Evolutionary conservation across 257 asterid genomes (phyloP), one percentile per base, ranked within the genome.

Genomic region (Orobanche coerulescens): DNA sequence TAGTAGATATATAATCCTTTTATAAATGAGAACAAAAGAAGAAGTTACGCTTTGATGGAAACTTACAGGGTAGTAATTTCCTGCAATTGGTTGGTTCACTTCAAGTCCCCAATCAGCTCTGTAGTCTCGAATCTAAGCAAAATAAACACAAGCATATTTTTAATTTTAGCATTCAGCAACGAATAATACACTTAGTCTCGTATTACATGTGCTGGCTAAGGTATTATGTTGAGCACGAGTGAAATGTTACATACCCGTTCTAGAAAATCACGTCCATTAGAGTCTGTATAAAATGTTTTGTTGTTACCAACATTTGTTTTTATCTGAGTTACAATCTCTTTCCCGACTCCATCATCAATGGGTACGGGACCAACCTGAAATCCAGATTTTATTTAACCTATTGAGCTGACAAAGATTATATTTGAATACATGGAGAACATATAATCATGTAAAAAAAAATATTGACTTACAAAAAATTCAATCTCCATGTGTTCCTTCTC

Each of bases 351-450:
- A 72, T 86, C 89, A 55, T 84, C 88, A 69, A 81, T 75, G 15
- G 97, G 96, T 81, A 93, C 83, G 28, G 97, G 99, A 57, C 99
- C 99, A 65, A 92, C 87, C 98, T 92, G 83, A 26, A 67, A 61
- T 59, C 46, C 61, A 60, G 43, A 22, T 49, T 9, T 10, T 12
- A 7, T 19, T 8, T 0, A 43, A 47, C 19, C 54, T 10, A 18
- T 19, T 19, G 28, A 47, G 54, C 28, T 47, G 28, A 47, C 13
- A 47, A 47, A 47, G 25, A 18, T 47, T 47, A 9, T 9, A 6
- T 6, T 7, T 20, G 26, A 49, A 46, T 7, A 10, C 16, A 33
- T 30, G 16, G 13, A 36, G 15, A 50, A 50, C 13, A 18, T 10
- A 20, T 12, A 13, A 13, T 4, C 5, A 28, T 1, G 19, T 13